Base-by-base conservation (phyloP, 2,329 filamentous ascomycete genomes). In the Akanthomyces dipterigenus region DNA sequence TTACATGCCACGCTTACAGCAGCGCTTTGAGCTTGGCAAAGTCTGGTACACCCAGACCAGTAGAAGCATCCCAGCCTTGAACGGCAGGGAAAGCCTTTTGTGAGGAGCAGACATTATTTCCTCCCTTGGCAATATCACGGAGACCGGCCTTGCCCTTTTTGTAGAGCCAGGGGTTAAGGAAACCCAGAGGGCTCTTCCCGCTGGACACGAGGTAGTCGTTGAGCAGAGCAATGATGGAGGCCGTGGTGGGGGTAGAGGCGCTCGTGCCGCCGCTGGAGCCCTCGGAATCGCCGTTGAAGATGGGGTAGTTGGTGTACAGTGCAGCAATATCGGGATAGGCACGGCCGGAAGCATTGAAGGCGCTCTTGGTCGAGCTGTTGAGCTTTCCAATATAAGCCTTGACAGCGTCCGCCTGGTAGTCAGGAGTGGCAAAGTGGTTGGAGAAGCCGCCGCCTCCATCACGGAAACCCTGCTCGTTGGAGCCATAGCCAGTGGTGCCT, bases 141-240 rank as follows among this genome's bases (percentile, higher is more conserved):
- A 70, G 60, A 12, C 55, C 66, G 12, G 54, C 43, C 55, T 63
- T 57, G 20, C 65, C 63, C 45, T 56, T 61, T 49, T 67, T 68
- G 65, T 76, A 77, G 46, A 76, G 65, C 69, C 70, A 74, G 0
- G 77, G 77, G 61, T 80, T 80, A 3, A 80, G 67, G 62, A 80
- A 80, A 1, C 78, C 77, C 18, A 80, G 67, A 2, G 75, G 70
- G 1, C 70, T 54, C 65, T 71, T 68, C 0, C 71, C 72, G 22
- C 69, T 66, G 6, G 70, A 72, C 42, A 75, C 67, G 12, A 77
- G 68, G 45, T 76, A 77, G 38, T 77, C 76, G 46, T 80, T 80
- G 51, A 79, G 70, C 1, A 78, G 69, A 1, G 73, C 74, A 18
- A 80, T 70, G 14, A 80, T 70, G 2, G 74, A 71, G 0, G 77